Percentiles rank a stretch among this genome's conserved stretches.
Conservation (phyloP, 345 rosid species). For the Erodium maritimum region DNA sequence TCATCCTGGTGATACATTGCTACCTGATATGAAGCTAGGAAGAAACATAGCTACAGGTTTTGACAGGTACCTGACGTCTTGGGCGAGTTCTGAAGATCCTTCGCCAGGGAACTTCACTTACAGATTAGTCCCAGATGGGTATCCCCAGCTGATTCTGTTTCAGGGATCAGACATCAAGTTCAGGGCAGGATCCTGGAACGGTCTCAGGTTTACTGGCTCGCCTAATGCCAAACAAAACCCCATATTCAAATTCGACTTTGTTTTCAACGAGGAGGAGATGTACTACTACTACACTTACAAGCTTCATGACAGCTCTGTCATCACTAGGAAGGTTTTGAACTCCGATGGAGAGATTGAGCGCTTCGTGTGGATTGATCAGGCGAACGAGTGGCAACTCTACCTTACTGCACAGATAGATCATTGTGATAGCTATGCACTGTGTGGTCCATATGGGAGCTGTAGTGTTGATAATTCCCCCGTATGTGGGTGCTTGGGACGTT, state of each 20-base stretch:
- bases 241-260: background rate
- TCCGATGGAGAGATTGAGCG: background rate
- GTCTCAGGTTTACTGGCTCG: conserved; percentile 3
- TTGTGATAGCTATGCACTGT: conserved; percentile 8
- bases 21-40: conserved; percentile 15
- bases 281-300: conserved; percentile 1
- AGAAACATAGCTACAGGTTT: background rate
- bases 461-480: background rate
- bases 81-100: conserved; percentile 9
- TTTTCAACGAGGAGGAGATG: background rate
- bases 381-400: background rate
- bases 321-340: background rate
- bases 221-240: background rate
- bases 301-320: background rate
- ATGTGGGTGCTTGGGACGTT: conserved; percentile 12
- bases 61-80: conserved; percentile 1
- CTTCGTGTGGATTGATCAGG: conserved; percentile 4
- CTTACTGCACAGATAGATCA: background rate
- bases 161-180: background rate
- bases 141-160: conserved; percentile 5
- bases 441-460: conserved; percentile 14
- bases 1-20: conserved; percentile 10
- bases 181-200: conserved; percentile 16
- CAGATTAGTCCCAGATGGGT: conserved; percentile 6
- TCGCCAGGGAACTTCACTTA: background rate